A percentile compares a stretch with the other conserved stretches of the same genome.
phyloP scores from a whole-genome alignment of 495 filamentous ascomycete species.

The Glarea lozoyensis region DNA sequence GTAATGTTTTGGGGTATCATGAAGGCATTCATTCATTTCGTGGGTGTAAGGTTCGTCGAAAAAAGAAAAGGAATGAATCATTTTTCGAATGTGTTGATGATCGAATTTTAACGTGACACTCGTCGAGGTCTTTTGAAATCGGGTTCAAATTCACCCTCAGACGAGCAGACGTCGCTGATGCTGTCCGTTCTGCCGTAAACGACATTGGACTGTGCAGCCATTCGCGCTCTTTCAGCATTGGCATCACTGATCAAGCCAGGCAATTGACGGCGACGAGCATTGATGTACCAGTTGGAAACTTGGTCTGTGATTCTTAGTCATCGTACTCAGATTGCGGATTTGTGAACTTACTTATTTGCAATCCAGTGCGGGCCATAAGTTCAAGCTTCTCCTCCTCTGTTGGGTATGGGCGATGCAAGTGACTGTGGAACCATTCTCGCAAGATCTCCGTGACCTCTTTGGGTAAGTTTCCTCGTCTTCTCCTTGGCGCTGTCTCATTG shows the following conservation, averaged over 20 bases:
- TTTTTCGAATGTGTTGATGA: too few relatives aligned
- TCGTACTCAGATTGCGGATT: neutral
- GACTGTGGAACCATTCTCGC: conserved; percentile 68
- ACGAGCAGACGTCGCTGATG: conserved; percentile 18
- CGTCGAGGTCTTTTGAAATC: too few relatives aligned
- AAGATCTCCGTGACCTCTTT: conserved; percentile 78
- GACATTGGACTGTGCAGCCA: too few relatives aligned
- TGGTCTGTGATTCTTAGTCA: conserved; percentile 30
- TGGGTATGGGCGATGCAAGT: conserved; percentile 77
- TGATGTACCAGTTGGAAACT: conserved; percentile 97
- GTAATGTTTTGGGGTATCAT: too few relatives aligned
- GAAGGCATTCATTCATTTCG: too few relatives aligned
- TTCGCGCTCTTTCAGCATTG: conserved; percentile 31
- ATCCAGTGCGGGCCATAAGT: conserved; percentile 63
- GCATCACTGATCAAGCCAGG: conserved; percentile 52
- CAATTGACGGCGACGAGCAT: conserved; percentile 72
- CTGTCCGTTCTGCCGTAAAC: conserved; percentile 12
- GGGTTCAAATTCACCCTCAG: too few relatives aligned
- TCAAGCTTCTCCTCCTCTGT: conserved; percentile 86
- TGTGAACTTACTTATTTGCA: conserved; percentile 74
- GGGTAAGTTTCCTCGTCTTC: conserved; percentile 68
- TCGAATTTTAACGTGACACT: too few relatives aligned
- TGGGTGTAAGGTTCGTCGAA: too few relatives aligned
- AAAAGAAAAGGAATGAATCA: too few relatives aligned
- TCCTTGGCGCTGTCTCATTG: conserved; percentile 49